These are phyloP conservation scores for Erucastrum elatum DNA, from an alignment of 345 rosid species.

Conservation along the genomic window DNA sequence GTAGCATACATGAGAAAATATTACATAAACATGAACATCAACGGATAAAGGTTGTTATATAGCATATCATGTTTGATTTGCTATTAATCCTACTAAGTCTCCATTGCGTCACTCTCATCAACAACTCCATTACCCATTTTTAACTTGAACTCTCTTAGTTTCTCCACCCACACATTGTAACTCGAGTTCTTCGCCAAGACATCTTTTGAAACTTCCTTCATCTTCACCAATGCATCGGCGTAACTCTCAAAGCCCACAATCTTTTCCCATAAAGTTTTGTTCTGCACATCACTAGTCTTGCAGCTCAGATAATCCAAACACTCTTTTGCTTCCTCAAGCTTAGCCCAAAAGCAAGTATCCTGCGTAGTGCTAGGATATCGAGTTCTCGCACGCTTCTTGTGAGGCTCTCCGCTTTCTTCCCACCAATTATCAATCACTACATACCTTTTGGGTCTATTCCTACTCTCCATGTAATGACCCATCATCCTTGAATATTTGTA, in stretches of 20 bases:
- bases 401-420: conserved; percentile 21
- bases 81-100: conserved; percentile 22
- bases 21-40: conserved; percentile 3
- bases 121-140: conserved; percentile 15
- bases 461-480: conserved; percentile 52
- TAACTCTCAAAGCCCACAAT: conserved; percentile 44
- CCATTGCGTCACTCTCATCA: conserved; percentile 26
- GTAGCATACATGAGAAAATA: not conserved
- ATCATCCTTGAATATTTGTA: conserved; percentile 36
- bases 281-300: conserved; percentile 39
- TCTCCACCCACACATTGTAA: conserved; percentile 57
- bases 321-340: conserved; percentile 73
- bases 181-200: conserved; percentile 67
- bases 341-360: conserved; percentile 89
- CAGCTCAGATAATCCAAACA: conserved; percentile 44
- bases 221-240: conserved; percentile 43
- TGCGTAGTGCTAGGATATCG: conserved; percentile 63
- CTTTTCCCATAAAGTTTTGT: conserved; percentile 25
- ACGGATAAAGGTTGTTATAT: not conserved
- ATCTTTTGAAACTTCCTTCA: conserved; percentile 65
- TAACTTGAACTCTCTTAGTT: conserved; percentile 43
- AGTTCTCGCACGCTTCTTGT: conserved; percentile 43
- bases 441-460: conserved; percentile 70
- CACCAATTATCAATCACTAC: conserved; percentile 69
- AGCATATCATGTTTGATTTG: conserved; percentile 21